Evolutionary conservation across 108 stramenopile genomes (phyloP).

Genomic region (Nitzschia sp.): DNA sequence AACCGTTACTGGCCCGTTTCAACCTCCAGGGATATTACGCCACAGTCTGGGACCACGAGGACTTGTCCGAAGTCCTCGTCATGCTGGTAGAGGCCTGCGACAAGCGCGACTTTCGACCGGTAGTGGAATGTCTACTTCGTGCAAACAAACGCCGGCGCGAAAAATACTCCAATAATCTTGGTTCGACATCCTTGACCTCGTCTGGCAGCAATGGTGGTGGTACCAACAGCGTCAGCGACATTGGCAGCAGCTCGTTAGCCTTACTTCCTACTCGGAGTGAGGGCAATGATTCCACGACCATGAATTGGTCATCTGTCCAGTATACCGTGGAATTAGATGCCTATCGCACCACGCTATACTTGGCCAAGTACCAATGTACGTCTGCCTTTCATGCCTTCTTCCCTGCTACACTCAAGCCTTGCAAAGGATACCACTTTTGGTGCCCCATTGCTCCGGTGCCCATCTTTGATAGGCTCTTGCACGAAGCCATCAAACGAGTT

Average conservation of each 20-base stretch:
- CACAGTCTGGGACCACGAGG: slow-evolving; percentile 81
- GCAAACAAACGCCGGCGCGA: slow-evolving; percentile 48
- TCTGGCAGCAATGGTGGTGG: slow-evolving; percentile 2
- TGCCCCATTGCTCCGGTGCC: slow-evolving; percentile 77
- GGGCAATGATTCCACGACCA: slow-evolving; percentile 28
- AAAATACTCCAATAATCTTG: background rate
- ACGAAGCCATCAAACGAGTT: slow-evolving; percentile 68
- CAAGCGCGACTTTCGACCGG: slow-evolving; percentile 75
- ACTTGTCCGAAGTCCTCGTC: slow-evolving; percentile 76
- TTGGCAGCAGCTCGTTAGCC: background rate
- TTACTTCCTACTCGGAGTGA: slow-evolving; percentile 8
- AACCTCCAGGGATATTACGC: slow-evolving; percentile 74
- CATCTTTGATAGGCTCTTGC: slow-evolving; percentile 82
- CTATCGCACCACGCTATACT: slow-evolving; percentile 78
- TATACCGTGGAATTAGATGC: slow-evolving; percentile 71
- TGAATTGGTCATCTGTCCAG: no score
- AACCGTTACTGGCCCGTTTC: slow-evolving; percentile 68
- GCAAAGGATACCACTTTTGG: slow-evolving; percentile 90
- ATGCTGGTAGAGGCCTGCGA: slow-evolving; percentile 81
- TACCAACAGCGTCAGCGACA: slow-evolving; percentile 2
- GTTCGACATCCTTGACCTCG: slow-evolving; percentile 1
- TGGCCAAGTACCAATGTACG: slow-evolving; percentile 85
- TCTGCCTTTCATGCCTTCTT: slow-evolving; percentile 74
- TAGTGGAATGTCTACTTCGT: slow-evolving; percentile 65
- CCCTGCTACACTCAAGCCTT: slow-evolving; percentile 61